Percentiles rank a stretch among this genome's conserved stretches.
Conservation (phyloP, 2,329 filamentous ascomycete species). For the Trichoderma cornu-damae region DNA sequence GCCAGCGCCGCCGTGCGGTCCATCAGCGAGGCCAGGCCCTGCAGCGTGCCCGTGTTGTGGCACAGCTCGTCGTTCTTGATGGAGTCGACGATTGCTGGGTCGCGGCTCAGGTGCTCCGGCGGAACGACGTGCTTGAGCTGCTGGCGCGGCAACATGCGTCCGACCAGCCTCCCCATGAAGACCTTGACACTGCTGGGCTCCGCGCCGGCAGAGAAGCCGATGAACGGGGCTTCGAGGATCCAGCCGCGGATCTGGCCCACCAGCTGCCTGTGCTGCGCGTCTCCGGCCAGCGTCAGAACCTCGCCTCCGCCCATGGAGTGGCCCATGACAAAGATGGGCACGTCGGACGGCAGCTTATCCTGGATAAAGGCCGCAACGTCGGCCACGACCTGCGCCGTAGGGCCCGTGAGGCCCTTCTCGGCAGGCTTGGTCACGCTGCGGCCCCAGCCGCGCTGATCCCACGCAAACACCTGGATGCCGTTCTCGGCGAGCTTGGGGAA, state of each 20-base stretch:
- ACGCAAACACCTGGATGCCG: conserved; percentile 70
- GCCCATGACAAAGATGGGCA: conserved; percentile 77
- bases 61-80: conserved; percentile 63
- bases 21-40: conserved; percentile 70
- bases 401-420: conserved; percentile 67
- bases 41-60: conserved; percentile 82
- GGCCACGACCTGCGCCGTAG: conserved; percentile 64
- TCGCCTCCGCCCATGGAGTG: conserved; percentile 89
- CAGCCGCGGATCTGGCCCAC: conserved; percentile 63
- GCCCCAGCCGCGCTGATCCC: conserved; percentile 90
- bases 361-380: conserved; percentile 75
- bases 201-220: conserved; percentile 62
- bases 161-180: conserved; percentile 60
- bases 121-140: conserved; percentile 65
- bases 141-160: conserved; percentile 59
- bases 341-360: conserved; percentile 46
- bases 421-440: conserved; percentile 57
- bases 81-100: conserved; percentile 56
- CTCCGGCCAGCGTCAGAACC: conserved; percentile 56
- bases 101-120: conserved; percentile 59
- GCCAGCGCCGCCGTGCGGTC: conserved; percentile 63
- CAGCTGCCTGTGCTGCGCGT: conserved; percentile 48
- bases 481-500: conserved; percentile 64
- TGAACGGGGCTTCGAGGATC: conserved; percentile 71
- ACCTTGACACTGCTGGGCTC: conserved; percentile 62